Evolutionary conservation across 257 asterid species (phyloP).

Genomic region (Cinchona pubescens): DNA sequence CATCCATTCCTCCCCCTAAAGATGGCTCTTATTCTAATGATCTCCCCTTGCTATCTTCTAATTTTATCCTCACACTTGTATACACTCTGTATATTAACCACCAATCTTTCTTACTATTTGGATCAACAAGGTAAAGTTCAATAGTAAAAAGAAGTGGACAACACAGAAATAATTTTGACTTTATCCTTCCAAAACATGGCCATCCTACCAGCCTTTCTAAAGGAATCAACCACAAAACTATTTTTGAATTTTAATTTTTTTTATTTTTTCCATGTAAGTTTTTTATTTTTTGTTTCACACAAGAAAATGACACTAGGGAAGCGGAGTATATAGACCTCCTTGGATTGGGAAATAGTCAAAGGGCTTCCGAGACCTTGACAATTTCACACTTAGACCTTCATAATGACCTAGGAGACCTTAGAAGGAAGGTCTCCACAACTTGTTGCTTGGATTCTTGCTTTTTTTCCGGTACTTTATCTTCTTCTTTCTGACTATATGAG

Average conservation of each 20-base stretch:
- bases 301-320: neutral
- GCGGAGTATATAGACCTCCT: neutral
- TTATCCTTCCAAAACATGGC: neutral
- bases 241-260: neutral
- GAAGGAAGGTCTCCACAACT: neutral
- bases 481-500: too few relatives aligned
- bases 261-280: too few relatives aligned
- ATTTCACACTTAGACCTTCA: neutral
- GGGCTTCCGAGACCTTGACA: neutral
- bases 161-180: neutral
- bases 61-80: neutral
- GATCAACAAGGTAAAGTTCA: neutral
- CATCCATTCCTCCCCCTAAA: too few relatives aligned
- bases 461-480: too few relatives aligned
- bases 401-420: neutral
- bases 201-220: neutral
- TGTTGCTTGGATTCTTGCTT: too few relatives aligned
- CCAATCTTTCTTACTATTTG: rapidly evolving
- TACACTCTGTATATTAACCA: neutral
- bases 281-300: neutral
- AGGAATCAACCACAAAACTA: neutral
- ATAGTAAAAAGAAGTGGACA: neutral
- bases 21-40: neutral
- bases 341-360: too few relatives aligned
- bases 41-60: neutral